Evolutionary conservation across 257 asterid genomes (phyloP), one percentile per base, ranked within the genome.

Genomic region (Solanum medicagineum): DNA sequence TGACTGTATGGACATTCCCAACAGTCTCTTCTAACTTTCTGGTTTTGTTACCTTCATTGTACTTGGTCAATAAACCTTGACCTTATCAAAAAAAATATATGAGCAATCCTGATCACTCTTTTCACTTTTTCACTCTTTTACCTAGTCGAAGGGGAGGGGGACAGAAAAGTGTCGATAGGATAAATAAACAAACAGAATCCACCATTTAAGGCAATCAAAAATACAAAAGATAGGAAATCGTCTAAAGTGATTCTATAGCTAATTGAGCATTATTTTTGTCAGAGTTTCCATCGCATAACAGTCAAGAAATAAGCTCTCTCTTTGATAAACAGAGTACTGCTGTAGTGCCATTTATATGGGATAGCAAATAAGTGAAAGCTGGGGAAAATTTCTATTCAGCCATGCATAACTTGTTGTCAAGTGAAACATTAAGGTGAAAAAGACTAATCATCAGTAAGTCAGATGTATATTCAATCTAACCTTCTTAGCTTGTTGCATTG

Each of bases 401-500:
- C 49, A 54, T 14, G 22, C 17, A 53, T 53, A 53, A 79, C 63
- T 51, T 79, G 83, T 17, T 10, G 29, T 26, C 16, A 53, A 5
- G 42, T 29, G 49, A 79, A 79, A 79, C 47, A 53, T 79, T 10
- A 79, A 14, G 65, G 49, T 17, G 26, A 19, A 79, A 79, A 79
- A 53, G 19, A 53, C 49, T 16, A 79, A 79, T 79, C 65, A 79
- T 16, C 17, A 53, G 53, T 16, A 79, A 77, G 49, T 26, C 83
- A 79, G 15, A 53, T 79, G 63, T 49, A 49, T n/a, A 45, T 51
- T 83, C 11, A 26, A 75, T 83, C 87, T 68, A 70, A 95, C 99
- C 98, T 94, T 94, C 88, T 95, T 94, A 56, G 98, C 99, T 88
- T 94, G 99, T 83, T 93, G 98, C 42, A 88, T 65, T 68, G 98